Evolutionary conservation across 2,329 filamentous ascomycete genomes (phyloP).

Genomic region (Dactylonectria macrodidyma): DNA sequence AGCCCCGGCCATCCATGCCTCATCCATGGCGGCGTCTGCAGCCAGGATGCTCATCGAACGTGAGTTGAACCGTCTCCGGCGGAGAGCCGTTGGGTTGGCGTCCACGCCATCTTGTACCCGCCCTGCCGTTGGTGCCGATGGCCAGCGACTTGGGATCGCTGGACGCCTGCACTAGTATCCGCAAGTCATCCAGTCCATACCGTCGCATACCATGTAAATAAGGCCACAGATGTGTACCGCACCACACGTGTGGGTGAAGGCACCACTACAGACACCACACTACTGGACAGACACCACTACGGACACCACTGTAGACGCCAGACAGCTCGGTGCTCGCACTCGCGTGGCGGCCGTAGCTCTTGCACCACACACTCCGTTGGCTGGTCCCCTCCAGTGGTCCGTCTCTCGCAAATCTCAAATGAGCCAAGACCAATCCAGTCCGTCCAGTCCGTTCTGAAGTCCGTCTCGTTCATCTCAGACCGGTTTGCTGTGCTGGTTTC

Average conservation of each 20-base stretch:
- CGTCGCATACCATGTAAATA: slow-evolving; percentile 44
- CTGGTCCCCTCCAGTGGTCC: slow-evolving; percentile 38
- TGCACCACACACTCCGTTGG: slow-evolving; percentile 36
- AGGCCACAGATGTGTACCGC: slow-evolving; percentile 45
- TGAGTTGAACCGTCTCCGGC: slow-evolving; percentile 32
- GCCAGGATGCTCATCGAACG: slow-evolving; percentile 42
- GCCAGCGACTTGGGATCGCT: slow-evolving; percentile 45
- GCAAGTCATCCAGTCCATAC: slow-evolving; percentile 47
- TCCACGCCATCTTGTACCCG: slow-evolving; percentile 44
- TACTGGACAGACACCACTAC: slow-evolving; percentile 36
- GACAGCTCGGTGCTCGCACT: slow-evolving; percentile 39
- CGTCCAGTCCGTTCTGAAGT: slow-evolving; percentile 24
- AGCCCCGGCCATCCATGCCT: slow-evolving; percentile 41
- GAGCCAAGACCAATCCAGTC: slow-evolving; percentile 40
- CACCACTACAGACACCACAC: slow-evolving; percentile 38
- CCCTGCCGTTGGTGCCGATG: slow-evolving; percentile 46
- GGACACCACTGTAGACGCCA: slow-evolving; percentile 38
- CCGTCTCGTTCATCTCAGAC: slow-evolving; percentile 34
- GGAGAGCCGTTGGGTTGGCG: slow-evolving; percentile 45
- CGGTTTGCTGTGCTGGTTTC: slow-evolving; percentile 32
- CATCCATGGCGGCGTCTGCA: slow-evolving; percentile 41
- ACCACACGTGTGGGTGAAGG: slow-evolving; percentile 47
- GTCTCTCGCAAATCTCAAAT: slow-evolving; percentile 47
- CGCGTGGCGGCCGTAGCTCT: slow-evolving; percentile 36
- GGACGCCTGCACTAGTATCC: slow-evolving; percentile 46